Evolutionary conservation across 352 stramenopile genomes (phyloP).

Genomic region (Pythium grandisporangium): DNA sequence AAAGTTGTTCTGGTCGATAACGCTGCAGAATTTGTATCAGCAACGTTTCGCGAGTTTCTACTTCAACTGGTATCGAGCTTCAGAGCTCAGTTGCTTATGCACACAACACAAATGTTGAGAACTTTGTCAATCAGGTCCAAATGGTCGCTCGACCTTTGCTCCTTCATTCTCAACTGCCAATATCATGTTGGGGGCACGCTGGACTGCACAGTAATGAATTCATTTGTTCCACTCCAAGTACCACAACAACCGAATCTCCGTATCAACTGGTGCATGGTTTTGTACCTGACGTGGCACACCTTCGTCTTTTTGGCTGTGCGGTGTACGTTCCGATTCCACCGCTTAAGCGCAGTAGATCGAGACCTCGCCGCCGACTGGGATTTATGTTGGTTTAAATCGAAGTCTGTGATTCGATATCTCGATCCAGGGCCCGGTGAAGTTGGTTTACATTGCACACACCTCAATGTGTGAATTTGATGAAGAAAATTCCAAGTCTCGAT

Average conservation of each 20-base stretch:
- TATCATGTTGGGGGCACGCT: slow-evolving; percentile 9
- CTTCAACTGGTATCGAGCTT: slow-evolving; percentile 6
- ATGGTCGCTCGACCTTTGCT: slow-evolving; percentile 5
- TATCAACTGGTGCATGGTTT: slow-evolving; percentile 6
- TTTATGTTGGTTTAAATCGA: slow-evolving; percentile 17
- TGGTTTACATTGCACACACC: slow-evolving; percentile 10
- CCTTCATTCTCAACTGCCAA: slow-evolving; percentile 1
- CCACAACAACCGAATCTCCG: slow-evolving; percentile 1
- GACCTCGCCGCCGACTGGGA: slow-evolving; percentile 10
- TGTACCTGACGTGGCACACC: slow-evolving; percentile 1
- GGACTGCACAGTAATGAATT: slow-evolving; percentile 4
- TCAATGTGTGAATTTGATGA: slow-evolving; percentile 15
- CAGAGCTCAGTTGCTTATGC: slow-evolving; percentile 7
- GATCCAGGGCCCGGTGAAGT: slow-evolving; percentile 8
- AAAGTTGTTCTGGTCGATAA: slow-evolving; percentile 8
- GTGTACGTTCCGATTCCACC: slow-evolving; percentile 11
- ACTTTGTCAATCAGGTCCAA: slow-evolving; percentile 9
- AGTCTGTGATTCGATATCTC: slow-evolving; percentile 11
- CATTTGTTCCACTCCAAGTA: slow-evolving; percentile 3
- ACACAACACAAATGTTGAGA: slow-evolving; percentile 7
- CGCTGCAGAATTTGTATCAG: slow-evolving; percentile 6
- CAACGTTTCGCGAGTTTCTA: slow-evolving; percentile 8
- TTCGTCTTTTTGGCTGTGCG: slow-evolving; percentile 6
- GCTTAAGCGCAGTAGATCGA: slow-evolving; percentile 6
- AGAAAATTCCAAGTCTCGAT: slow-evolving; percentile 6